These are phyloP conservation scores for Papiliotrema fonsecae DNA, from an alignment of 1,284 basidiomycete species.

Conservation along the genomic window DNA sequence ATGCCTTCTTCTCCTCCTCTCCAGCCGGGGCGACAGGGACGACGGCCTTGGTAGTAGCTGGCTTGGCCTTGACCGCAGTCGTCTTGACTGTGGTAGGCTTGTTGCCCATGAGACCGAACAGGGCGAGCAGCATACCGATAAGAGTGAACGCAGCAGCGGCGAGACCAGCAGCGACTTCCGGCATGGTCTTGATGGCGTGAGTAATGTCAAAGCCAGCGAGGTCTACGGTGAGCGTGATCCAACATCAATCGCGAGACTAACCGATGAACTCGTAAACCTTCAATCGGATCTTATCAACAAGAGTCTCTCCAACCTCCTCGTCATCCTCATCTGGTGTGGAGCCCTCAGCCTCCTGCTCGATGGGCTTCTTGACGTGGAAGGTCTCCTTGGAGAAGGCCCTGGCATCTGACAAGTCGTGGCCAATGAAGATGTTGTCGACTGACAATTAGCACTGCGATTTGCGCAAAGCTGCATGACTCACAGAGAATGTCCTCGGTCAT, in stretches of 20 bases:
- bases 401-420: conserved; percentile 78
- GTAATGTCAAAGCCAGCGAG: conserved; percentile 34
- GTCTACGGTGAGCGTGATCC: conserved; percentile 12
- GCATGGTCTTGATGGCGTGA: conserved; percentile 73
- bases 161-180: conserved; percentile 75
- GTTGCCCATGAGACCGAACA: conserved; percentile 69
- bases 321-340: conserved; percentile 54
- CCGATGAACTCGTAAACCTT: conserved; percentile 45
- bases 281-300: conserved; percentile 40
- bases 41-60: conserved; percentile 22
- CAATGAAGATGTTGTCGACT: conserved; percentile 87
- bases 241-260: conserved; percentile 15
- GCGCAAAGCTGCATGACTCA: conserved; percentile 16
- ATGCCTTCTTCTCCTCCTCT: conserved; percentile 24
- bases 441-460: neutral
- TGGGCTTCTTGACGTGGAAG: conserved; percentile 67
- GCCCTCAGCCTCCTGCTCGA: conserved; percentile 49
- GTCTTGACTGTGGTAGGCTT: conserved; percentile 43
- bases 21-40: conserved; percentile 20
- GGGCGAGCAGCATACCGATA: conserved; percentile 72
- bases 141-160: conserved; percentile 67
- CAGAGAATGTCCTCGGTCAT: conserved; percentile 96
- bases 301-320: conserved; percentile 23
- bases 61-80: conserved; percentile 31
- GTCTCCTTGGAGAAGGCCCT: conserved; percentile 74